Conservation (phyloP, 805 yeast species). For the Yueomyces sinensis region DNA sequence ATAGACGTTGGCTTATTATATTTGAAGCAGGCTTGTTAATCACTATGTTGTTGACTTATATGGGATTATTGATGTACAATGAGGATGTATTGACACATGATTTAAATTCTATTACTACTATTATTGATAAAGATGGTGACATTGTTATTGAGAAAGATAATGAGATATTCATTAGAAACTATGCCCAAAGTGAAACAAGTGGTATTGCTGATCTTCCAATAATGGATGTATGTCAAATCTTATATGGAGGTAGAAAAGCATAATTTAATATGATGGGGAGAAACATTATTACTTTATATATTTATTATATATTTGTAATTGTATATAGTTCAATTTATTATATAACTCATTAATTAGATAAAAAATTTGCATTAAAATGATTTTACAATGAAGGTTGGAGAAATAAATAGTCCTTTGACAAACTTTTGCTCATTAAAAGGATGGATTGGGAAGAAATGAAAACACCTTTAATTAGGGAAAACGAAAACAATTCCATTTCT, state of each 20-base stretch:
- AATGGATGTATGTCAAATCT: constrained; percentile 48
- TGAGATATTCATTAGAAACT: constrained; percentile 17
- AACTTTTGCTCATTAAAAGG: too few species aligned
- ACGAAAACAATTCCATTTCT: too few species aligned
- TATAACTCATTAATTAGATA: too few species aligned
- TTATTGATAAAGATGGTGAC: constrained; percentile 54
- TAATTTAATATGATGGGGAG: too few species aligned
- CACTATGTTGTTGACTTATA: constrained; percentile 58
- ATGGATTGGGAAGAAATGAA: too few species aligned
- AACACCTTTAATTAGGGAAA: too few species aligned
- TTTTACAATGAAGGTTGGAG: too few species aligned
- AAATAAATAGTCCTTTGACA: too few species aligned
- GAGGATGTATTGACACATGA: constrained; percentile 58
- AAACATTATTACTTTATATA: too few species aligned
- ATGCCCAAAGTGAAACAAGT: constrained; percentile 48
- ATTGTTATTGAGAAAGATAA: constrained; percentile 17
- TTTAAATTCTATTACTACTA: constrained; percentile 44
- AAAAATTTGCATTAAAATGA: too few species aligned
- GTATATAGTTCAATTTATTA: neutral
- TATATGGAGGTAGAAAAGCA: constrained; percentile 30
- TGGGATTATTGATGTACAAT: constrained; percentile 59
- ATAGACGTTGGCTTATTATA: constrained; percentile 83
- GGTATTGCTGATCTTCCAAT: constrained; percentile 84
- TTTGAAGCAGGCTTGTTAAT: constrained; percentile 60
- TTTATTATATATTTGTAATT: too few species aligned